Evolutionary conservation across 1,284 basidiomycete species (phyloP), one percentile per base, ranked within the genome.

Genomic region (Ganoderma multipileum): DNA sequence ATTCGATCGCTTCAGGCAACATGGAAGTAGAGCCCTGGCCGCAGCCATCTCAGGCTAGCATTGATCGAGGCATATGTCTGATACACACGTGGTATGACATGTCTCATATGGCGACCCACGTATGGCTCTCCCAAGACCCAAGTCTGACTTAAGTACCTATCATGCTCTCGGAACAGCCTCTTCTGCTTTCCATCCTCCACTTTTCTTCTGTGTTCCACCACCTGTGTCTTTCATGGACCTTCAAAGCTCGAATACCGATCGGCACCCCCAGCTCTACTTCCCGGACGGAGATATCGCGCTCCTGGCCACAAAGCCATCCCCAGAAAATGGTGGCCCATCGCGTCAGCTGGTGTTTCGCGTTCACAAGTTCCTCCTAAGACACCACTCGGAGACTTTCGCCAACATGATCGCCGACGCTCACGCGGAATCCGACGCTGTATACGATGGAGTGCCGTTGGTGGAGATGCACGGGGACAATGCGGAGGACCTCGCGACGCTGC

Each of bases 211-310:
- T 12, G 14, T 55, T 30, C 14, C 52, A 18, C 18, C 14, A 33
- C 30, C 33, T 9, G 23, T 12, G 8, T 50, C 3, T 12, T 26
- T 23, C n/a, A 50, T 50, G 47, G 23, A 50, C n/a, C 23, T 23
- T 23, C 47, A 23, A 50, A 26, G 4, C 16, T 1, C 6, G 41
- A 42, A 36, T n/a, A n/a, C 38, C 55, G 62, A 68, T 41, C 64
- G 81, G 59, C 89, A 92, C 75, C 71, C 82, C 7, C 87, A 90
- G 69, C 80, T 92, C 16, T 92, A 90, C 88, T 90, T 92, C 74
- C 80, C 83, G 41, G 90, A 92, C 71, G 90, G 90, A 44, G 91
- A 89, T 71, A 85, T 92, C 12, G 83, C 92, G 52, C 86, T 89
- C 65, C 83, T 84, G 64, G 90, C 89, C 1, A 42, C 44, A 3